Evolutionary conservation across 164 flowering plant genomes (phyloP), one percentile per base, ranked within the genome.

Genomic region (Piper betle): DNA sequence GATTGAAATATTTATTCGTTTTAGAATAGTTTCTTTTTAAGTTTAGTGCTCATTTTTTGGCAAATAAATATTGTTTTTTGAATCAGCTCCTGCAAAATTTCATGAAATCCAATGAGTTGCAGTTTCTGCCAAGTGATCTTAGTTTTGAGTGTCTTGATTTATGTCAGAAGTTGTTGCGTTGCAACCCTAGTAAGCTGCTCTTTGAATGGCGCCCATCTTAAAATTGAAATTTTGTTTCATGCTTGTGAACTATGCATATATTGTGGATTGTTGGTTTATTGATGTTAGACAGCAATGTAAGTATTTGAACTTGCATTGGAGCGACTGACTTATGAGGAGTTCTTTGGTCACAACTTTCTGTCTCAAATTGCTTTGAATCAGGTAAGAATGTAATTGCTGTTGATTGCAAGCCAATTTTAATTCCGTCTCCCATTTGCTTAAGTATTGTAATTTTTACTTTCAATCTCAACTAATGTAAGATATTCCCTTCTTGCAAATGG

Each of bases 241-340:
- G 2, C 15, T 55, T 55, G 16, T 7, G 12, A 1, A 25, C 2
- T 55, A 6, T 55, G 1, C 0, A 6, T 42, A 15, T 15, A 41
- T 25, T 3, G 19, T 17, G 20, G 16, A 42, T 2, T 9, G 33
- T 16, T 4, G 46, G 20, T 17, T 18, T 43, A 3, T 39, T 58
- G 62, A 18, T 43, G 16, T 43, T 37, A 18, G 16, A n/a, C 8
- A 9, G n/a, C 37, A 11, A 2, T 38, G 15, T 9, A 20, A 20
- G 10, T 55, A 42, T 10, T 6, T 42, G 6, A 42, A 6, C 5
- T 5, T 25, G 39, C 87, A 94, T 97, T 94, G 77, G 97, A 91
- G 71, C 79, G 97, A 48, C 65, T 94, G 66, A 91, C 99, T 64
- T 94, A 88, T 78, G 99, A 94, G 57, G 99, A 94, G 74, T 88